Evolutionary conservation across 179 eudicot genomes (phyloP), one percentile per base, ranked within the genome.

Genomic region (Vitellaria paradoxa): DNA sequence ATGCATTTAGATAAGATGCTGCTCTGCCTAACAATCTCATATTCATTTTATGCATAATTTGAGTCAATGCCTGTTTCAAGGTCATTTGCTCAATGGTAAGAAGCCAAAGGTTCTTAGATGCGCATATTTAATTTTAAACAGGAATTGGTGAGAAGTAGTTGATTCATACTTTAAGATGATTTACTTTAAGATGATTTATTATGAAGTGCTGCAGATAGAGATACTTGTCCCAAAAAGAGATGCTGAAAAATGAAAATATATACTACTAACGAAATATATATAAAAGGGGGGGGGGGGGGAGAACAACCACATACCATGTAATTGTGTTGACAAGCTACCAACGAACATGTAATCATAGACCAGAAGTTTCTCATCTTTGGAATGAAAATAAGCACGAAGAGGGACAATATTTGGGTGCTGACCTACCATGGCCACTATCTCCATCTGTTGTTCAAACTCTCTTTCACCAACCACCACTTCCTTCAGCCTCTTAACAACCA

Each of bases 321-420:
- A 85, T 80, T 83, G 86, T n/a, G 89, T 37, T 61, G 95, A 85
- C 72, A 93, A 82, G 91, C 93, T 93, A 65, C 92, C 93, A 42
- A 72, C 76, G 4, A 85, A 17, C 42, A 86, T 82, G 79, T 83
- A 85, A 68, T 94, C 96, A 56, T 88, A 89, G 40, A 94, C 97
- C 3, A 94, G 87, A 79, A 94, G 98, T 80, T 94, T 93, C 87
- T 93, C 98, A 84, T 93, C 97, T 80, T 92, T 93, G n/a, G 97
- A 92, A 79, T 89, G 86, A 83, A 88, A 94, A 86, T 86, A 94
- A 81, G 98, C 98, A 9, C 92, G 89, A 49, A 94, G 83, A 73
- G 96, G 89, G 72, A 86, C 89, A 15, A 92, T 77, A 84, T 92
- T 89, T 21, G 88, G 86, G 74, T 91, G 92, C 60, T 68, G 85